Evolutionary conservation across 257 asterid genomes (phyloP).

Genomic region (Plantago ovata): DNA sequence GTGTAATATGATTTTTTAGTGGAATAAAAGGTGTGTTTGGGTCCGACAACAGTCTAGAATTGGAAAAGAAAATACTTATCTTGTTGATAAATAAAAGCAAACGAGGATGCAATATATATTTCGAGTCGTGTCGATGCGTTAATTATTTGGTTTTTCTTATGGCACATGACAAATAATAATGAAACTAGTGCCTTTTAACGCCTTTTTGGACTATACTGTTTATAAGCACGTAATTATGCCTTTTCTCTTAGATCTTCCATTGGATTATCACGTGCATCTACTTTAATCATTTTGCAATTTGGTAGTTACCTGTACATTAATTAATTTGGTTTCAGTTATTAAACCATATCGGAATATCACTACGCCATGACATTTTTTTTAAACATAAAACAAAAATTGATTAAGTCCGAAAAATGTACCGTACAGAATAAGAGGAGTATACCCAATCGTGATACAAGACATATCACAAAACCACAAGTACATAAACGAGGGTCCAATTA

Average conservation of each 20-base stretch:
- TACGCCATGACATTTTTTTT: no score
- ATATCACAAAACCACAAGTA: no score
- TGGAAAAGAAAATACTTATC: slow-evolving; percentile 6
- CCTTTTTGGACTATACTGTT: slow-evolving; percentile 10
- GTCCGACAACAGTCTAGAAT: slow-evolving; percentile 31
- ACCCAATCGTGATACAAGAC: no score
- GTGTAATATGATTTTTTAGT: slow-evolving; percentile 28
- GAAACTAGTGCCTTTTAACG: background rate
- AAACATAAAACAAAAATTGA: no score
- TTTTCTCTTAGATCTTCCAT: slow-evolving; percentile 30
- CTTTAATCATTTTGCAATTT: slow-evolving; percentile 10
- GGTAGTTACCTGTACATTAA: no score
- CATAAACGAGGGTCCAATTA: no score
- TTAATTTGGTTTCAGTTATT: no score
- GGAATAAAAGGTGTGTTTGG: slow-evolving; percentile 21
- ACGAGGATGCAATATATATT: background rate
- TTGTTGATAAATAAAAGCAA: slow-evolving; percentile 1
- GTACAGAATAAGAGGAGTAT: no score
- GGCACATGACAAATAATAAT: slow-evolving; percentile 11
- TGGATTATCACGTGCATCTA: slow-evolving; percentile 43
- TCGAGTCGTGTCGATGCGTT: no score
- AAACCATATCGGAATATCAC: no score
- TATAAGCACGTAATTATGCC: slow-evolving; percentile 26
- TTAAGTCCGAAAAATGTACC: no score
- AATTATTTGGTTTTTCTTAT: no score